Percentiles rank a stretch among this genome's conserved stretches.
Conservation (phyloP, 441 rosid genomes). For the Erodium chrysanthum region DNA sequence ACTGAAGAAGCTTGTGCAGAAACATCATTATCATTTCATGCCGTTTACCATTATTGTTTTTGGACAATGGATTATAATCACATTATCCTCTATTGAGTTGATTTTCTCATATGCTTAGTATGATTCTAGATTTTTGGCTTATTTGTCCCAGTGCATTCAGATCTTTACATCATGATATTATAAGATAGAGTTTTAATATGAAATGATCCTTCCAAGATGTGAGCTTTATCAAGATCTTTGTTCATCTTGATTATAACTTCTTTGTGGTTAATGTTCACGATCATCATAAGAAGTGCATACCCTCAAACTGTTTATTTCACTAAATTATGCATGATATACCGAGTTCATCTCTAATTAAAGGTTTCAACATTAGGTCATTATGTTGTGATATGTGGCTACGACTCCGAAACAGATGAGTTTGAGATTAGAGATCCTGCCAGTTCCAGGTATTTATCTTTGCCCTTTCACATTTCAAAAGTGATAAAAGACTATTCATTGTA, state of each 20-base stretch:
- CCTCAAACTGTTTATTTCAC: neutral
- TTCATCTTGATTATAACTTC: neutral
- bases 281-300: neutral
- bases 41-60: neutral
- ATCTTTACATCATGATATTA: neutral
- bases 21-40: neutral
- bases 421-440: constrained; percentile 97
- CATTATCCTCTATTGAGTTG: neutral
- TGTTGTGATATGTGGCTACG: constrained; percentile 79
- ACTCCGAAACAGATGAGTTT: constrained; percentile 61
- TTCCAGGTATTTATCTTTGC: constrained; percentile 43
- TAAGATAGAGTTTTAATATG: neutral
- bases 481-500: neutral
- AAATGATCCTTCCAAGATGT: neutral
- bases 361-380: constrained; percentile 52
- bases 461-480: constrained; percentile 4
- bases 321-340: neutral
- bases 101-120: neutral
- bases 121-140: neutral
- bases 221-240: neutral
- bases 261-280: neutral
- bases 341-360: constrained; percentile 4
- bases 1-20: too few species aligned
- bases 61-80: neutral
- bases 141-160: neutral